These are phyloP conservation scores for Pleoardoris graminearum DNA, from an alignment of 2,329 filamentous ascomycete species.

Conservation along the genomic window DNA sequence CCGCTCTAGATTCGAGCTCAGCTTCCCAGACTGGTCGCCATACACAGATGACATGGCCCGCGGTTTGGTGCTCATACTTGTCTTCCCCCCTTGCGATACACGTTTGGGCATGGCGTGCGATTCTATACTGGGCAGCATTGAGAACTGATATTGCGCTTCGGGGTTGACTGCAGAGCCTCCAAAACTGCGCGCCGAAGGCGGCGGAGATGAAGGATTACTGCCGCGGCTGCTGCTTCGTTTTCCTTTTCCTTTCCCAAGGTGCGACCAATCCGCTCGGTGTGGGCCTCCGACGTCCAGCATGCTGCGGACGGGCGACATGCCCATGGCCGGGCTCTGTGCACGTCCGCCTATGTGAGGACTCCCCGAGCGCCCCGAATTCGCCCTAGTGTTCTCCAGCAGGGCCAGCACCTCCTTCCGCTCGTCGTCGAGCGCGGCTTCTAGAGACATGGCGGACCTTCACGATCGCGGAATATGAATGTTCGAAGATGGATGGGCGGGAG, in stretches of 20 bases:
- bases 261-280: conserved; percentile 45
- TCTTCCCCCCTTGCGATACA: conserved; percentile 49
- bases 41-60: conserved; percentile 53
- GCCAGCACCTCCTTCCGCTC: conserved; percentile 74
- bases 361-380: conserved; percentile 27
- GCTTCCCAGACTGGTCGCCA: conserved; percentile 30
- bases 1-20: conserved; percentile 23
- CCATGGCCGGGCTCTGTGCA: conserved; percentile 58
- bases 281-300: conserved; percentile 52
- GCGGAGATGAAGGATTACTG: conserved; percentile 38
- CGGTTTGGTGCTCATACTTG: conserved; percentile 43
- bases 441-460: conserved; percentile 60
- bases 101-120: conserved; percentile 48
- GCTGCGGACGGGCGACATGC: conserved; percentile 66
- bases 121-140: conserved; percentile 52
- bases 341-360: conserved; percentile 46
- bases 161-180: conserved; percentile 37
- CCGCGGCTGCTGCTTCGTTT: conserved; percentile 37
- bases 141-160: conserved; percentile 50
- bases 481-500: background rate
- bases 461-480: conserved; percentile 7
- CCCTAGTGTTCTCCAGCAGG: conserved; percentile 58
- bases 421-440: conserved; percentile 76
- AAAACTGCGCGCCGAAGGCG: conserved; percentile 21
- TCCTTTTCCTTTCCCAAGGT: conserved; percentile 37